Evolutionary conservation across 495 filamentous ascomycete genomes (phyloP).

Genomic region (Podospora conica): DNA sequence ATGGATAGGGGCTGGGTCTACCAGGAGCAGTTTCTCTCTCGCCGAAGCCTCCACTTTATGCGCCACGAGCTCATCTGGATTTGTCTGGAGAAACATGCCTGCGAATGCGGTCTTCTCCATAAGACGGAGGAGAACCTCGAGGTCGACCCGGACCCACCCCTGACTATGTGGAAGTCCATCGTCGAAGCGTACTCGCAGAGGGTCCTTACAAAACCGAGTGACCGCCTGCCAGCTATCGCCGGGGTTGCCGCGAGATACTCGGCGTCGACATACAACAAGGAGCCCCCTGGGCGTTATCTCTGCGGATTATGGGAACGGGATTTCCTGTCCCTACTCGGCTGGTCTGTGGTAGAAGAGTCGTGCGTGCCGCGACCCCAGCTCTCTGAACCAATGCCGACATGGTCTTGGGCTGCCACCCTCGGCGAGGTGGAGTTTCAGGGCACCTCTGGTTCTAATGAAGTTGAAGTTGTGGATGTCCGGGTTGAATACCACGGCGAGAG

Average conservation of each 20-base stretch:
- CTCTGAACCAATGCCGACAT: not conserved
- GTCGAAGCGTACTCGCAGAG: not conserved
- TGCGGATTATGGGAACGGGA: conserved; percentile 1
- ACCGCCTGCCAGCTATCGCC: conserved; percentile 3
- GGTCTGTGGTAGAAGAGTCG: not conserved
- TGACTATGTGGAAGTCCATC: not conserved
- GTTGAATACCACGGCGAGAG: not conserved
- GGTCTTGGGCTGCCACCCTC: not conserved
- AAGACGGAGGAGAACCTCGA: not conserved
- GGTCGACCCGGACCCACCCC: not conserved
- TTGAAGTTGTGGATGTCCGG: not conserved
- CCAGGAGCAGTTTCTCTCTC: conserved; percentile 6
- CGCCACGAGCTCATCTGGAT: conserved; percentile 2
- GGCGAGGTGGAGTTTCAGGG: not conserved
- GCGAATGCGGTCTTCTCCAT: not conserved
- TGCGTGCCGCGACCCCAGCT: not conserved
- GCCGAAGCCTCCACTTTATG: not conserved
- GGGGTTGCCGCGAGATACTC: conserved; percentile 2
- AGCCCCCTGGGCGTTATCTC: not conserved
- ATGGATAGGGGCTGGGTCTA: conserved; percentile 4
- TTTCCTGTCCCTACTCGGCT: not conserved
- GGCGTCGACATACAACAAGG: not conserved
- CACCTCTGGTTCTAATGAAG: not conserved
- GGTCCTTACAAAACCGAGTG: not conserved
- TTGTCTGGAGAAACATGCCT: not conserved